phyloP scores from a whole-genome alignment of 2,329 filamentous ascomycete species.

The Penicillium polonicum region DNA sequence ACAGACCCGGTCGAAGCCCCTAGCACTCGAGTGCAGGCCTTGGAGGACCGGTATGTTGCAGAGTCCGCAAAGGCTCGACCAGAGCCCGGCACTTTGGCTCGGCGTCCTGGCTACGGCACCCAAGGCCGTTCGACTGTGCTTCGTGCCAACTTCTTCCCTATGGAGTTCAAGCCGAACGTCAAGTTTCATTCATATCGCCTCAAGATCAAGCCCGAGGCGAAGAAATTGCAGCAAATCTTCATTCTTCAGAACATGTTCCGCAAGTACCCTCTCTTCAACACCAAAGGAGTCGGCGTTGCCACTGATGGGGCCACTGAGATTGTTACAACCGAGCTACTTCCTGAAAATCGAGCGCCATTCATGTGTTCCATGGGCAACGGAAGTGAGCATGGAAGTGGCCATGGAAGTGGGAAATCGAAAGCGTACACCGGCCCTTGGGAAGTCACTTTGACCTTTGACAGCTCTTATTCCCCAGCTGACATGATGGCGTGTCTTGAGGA shows the following conservation, averaged over 20 bases:
- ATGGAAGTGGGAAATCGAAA: not conserved
- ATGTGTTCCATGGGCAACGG: not conserved
- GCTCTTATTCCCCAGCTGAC: not conserved
- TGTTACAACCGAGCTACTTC: slow-evolving; percentile 1
- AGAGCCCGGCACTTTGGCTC: not conserved
- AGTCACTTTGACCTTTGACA: not conserved
- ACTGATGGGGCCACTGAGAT: slow-evolving; percentile 17
- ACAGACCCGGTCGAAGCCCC: not conserved
- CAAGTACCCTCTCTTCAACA: not conserved
- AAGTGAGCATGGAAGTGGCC: not conserved
- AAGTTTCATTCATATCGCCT: slow-evolving; percentile 10
- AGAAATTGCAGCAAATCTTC: slow-evolving; percentile 9
- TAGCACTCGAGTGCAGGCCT: not conserved
- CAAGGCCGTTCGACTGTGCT: slow-evolving; percentile 5
- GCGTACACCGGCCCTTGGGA: not conserved
- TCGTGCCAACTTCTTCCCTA: slow-evolving; percentile 19
- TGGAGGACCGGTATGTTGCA: slow-evolving; percentile 11
- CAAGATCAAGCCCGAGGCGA: slow-evolving; percentile 1
- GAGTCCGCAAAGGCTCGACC: not conserved
- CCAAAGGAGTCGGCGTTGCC: not conserved
- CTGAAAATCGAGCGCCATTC: not conserved
- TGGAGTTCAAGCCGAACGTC: slow-evolving; percentile 7
- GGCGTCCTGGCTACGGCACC: slow-evolving; percentile 20
- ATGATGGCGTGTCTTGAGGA: not conserved
- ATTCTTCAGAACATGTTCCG: not conserved